These are phyloP conservation scores for Pseudogymnoascus sp. DNA, from an alignment of 2,329 filamentous ascomycete species.

Conservation along the genomic window DNA sequence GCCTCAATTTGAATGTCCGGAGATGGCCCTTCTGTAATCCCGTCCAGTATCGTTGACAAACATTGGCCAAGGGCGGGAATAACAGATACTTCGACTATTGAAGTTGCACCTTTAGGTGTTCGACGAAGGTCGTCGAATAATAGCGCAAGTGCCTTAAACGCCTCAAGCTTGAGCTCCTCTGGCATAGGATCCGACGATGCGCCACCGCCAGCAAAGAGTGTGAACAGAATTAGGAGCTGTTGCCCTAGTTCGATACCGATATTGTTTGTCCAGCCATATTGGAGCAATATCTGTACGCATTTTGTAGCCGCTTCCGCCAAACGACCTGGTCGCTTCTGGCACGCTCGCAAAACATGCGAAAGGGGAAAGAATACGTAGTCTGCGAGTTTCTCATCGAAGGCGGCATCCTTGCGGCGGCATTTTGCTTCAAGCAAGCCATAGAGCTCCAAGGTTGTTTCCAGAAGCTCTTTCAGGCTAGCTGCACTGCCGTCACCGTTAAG, in stretches of 20 bases:
- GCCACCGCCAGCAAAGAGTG: slow-evolving; percentile 70
- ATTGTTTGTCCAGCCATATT: slow-evolving; percentile 69
- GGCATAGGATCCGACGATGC: slow-evolving; percentile 44
- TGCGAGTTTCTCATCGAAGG: slow-evolving; percentile 73
- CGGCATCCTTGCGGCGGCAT: slow-evolving; percentile 40
- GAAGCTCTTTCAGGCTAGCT: slow-evolving; percentile 39
- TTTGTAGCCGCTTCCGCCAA: slow-evolving; percentile 70
- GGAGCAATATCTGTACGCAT: slow-evolving; percentile 67
- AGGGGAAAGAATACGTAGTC: slow-evolving; percentile 95
- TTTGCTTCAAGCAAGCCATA: slow-evolving; percentile 39
- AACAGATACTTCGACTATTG: slow-evolving; percentile 50
- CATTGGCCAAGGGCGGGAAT: slow-evolving; percentile 77
- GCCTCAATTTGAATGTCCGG: slow-evolving; percentile 67
- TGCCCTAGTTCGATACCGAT: slow-evolving; percentile 69
- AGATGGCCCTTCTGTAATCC: slow-evolving; percentile 57
- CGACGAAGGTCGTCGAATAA: slow-evolving; percentile 56
- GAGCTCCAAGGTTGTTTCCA: slow-evolving; percentile 41
- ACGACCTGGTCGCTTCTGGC: slow-evolving; percentile 63
- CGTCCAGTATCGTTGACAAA: slow-evolving; percentile 73
- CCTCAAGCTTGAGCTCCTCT: slow-evolving; percentile 70
- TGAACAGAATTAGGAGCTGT: slow-evolving; percentile 79
- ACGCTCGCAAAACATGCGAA: slow-evolving; percentile 74
- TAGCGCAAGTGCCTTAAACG: slow-evolving; percentile 62
- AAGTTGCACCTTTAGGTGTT: slow-evolving; percentile 43
- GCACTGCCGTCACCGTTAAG: slow-evolving; percentile 43